These are phyloP conservation scores for Saccharomycopsis javanensis DNA, from an alignment of 805 yeast genomes.

Conservation along the genomic window DNA sequence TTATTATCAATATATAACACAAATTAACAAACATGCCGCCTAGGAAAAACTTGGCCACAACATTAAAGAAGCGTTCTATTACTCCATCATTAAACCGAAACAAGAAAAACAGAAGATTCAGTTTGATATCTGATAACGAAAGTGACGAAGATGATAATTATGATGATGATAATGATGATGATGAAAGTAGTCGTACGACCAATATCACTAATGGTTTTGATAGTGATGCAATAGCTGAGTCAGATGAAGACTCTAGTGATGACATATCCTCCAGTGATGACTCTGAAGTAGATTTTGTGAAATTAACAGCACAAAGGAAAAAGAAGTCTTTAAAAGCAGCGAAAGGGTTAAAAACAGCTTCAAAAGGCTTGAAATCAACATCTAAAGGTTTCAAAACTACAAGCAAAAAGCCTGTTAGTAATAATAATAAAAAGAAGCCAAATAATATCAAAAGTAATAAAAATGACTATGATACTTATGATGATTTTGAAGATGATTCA, in stretches of 20 bases:
- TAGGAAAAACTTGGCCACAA: not conserved
- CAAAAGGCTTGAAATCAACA: slow-evolving; percentile 25
- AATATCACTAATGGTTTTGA: slow-evolving; percentile 26
- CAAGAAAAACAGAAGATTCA: slow-evolving; percentile 32
- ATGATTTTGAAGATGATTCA: slow-evolving; percentile 17
- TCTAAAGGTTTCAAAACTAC: slow-evolving; percentile 15
- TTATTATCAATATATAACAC: not conserved
- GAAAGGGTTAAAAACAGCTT: slow-evolving; percentile 26
- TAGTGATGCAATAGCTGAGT: slow-evolving; percentile 31
- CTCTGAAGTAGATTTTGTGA: slow-evolving; percentile 63
- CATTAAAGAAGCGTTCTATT: not conserved
- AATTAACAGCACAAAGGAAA: slow-evolving; percentile 58
- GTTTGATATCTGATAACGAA: slow-evolving; percentile 35
- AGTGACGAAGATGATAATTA: slow-evolving; percentile 28
- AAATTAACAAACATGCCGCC: not conserved
- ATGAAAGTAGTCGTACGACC: slow-evolving; percentile 22
- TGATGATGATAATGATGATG: slow-evolving; percentile 19
- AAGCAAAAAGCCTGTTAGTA: not conserved
- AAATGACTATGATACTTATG: slow-evolving; percentile 13
- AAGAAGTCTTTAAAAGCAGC: slow-evolving; percentile 44
- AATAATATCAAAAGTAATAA: slow-evolving; percentile 17
- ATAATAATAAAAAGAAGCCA: not conserved
- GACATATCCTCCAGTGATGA: slow-evolving; percentile 44
- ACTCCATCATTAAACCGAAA: not conserved
- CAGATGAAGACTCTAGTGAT: slow-evolving; percentile 27